Evolutionary conservation across 2,329 filamentous ascomycete species (phyloP).

Genomic region (Xylaria hypoxylon): DNA sequence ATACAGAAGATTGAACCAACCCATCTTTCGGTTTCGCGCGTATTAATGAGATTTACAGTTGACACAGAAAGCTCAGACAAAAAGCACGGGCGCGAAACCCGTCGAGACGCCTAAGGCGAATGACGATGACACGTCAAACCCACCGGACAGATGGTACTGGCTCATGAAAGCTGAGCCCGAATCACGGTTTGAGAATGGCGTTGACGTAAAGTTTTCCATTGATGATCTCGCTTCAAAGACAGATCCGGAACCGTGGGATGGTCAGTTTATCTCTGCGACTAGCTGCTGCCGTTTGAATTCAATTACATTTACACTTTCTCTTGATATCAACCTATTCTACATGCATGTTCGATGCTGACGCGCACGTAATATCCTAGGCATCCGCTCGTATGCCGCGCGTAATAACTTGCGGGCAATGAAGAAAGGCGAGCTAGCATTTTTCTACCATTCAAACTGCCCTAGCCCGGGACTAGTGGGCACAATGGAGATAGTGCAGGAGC

Average conservation of each 20-base stretch:
- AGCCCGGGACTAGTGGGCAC: conserved; percentile 86
- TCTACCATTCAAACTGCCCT: conserved; percentile 96
- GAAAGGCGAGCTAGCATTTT: conserved; percentile 90
- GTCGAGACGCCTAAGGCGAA: conserved; percentile 30
- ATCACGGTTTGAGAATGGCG: conserved; percentile 83
- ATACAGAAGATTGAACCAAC: not conserved
- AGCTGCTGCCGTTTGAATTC: conserved; percentile 12
- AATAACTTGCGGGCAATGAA: conserved; percentile 95
- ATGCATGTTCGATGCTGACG: conserved; percentile 37
- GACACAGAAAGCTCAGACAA: conserved; percentile 15
- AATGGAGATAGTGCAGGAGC: conserved; percentile 90
- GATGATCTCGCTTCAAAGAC: conserved; percentile 82
- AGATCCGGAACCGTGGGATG: conserved; percentile 91
- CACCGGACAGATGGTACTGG: conserved; percentile 68
- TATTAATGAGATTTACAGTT: conserved; percentile 21
- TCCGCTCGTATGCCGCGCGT: conserved; percentile 66
- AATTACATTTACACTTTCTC: conserved; percentile 16
- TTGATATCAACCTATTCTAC: conserved; percentile 44
- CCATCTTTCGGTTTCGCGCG: not conserved
- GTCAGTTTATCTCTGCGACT: conserved; percentile 60
- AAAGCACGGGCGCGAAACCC: conserved; percentile 20
- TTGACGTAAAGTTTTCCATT: conserved; percentile 93
- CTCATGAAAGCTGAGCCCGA: conserved; percentile 91
- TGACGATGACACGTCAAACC: conserved; percentile 6
- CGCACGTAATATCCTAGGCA: conserved; percentile 45